Base-by-base conservation (phyloP, 768 basidiomycete genomes). In the Suillus tomentosus region DNA sequence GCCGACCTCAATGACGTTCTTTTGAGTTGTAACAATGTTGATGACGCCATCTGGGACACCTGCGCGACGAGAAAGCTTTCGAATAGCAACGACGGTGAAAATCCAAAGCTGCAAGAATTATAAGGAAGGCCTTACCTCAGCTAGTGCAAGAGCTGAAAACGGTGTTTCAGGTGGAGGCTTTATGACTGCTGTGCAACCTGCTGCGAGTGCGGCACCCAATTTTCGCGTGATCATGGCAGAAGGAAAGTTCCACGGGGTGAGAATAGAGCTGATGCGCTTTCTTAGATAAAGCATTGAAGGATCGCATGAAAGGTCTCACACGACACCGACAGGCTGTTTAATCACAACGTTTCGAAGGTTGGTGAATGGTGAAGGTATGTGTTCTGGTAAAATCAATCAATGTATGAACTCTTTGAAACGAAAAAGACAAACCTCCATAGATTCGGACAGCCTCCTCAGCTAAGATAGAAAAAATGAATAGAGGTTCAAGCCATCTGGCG, bases 81-180 rank as follows among this genome's bases (percentile, higher is more conserved):
- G 53, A 34, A 66, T 27, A 47, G 40, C 47, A 5, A 43, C 4
- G 15, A 51, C 14, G 57, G 15, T 17, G 13, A 54, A 19, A 10
- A 22, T 14, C 14, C 24, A 24, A 34, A 39, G 53, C 31, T 9
- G 27, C 62, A 9, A 22, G 3, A 57, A 17, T 24, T 19, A 10
- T 45, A 37, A 47, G 19, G 15, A 19, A 62, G 11, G 9, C n/a
- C 75, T 56, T 70, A 92, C 94, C 81, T 97, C 96, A n/a, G 87
- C 89, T 24, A 98, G 81, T 5, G 96, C 97, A 13, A 99, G 84
- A 10, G 89, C 87, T 37, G 94, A 94, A 79, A 94, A 97, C 1
- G 97, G 97, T 0, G 97, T 94, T 77, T 99, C 97, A 0, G 94
- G 85, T 1, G 97, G 90, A 2, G 96, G 96, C 70, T 99, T 99